Conservation (phyloP, 2,329 filamentous ascomycete genomes). For the Teratosphaeria viscida region DNA sequence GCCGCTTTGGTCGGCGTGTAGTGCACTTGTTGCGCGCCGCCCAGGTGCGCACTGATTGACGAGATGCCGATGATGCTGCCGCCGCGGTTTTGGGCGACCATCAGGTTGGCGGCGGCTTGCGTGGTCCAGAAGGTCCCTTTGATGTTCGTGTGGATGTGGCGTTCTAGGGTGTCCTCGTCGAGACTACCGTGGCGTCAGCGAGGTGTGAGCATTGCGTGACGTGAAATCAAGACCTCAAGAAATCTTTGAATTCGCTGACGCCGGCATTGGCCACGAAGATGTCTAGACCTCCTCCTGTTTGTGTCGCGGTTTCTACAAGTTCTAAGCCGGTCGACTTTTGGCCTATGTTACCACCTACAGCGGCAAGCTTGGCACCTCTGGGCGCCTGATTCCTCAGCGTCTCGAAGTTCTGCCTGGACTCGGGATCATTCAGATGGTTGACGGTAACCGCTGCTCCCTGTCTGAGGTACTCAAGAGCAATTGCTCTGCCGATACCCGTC, state of each 20-base stretch:
- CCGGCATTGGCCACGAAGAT: conserved; percentile 84
- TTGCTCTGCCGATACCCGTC: conserved; percentile 79
- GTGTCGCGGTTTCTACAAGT: conserved; percentile 57
- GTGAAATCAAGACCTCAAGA: conserved; percentile 48
- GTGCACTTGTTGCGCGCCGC: conserved; percentile 68
- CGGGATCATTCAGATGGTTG: conserved; percentile 59
- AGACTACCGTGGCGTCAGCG: conserved; percentile 38
- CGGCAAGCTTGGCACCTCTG: conserved; percentile 40
- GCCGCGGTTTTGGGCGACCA: conserved; percentile 56
- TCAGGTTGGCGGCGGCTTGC: conserved; percentile 75
- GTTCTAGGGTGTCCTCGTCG: conserved; percentile 56
- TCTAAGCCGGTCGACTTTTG: conserved; percentile 58
- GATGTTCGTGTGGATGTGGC: conserved; percentile 70
- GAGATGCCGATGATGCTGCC: conserved; percentile 72
- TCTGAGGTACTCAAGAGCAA: conserved; percentile 64
- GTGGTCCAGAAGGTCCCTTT: conserved; percentile 80
- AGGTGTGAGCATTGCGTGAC: not conserved
- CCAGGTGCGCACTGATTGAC: conserved; percentile 64
- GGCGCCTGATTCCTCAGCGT: conserved; percentile 36
- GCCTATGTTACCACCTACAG: conserved; percentile 67
- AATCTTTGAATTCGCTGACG: conserved; percentile 79
- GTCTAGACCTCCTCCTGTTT: conserved; percentile 44
- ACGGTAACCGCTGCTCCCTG: conserved; percentile 72
- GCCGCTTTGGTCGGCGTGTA: conserved; percentile 87
- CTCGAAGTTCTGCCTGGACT: conserved; percentile 38